Conservation (phyloP, 805 yeast genomes). For the Candida corydali region DNA sequence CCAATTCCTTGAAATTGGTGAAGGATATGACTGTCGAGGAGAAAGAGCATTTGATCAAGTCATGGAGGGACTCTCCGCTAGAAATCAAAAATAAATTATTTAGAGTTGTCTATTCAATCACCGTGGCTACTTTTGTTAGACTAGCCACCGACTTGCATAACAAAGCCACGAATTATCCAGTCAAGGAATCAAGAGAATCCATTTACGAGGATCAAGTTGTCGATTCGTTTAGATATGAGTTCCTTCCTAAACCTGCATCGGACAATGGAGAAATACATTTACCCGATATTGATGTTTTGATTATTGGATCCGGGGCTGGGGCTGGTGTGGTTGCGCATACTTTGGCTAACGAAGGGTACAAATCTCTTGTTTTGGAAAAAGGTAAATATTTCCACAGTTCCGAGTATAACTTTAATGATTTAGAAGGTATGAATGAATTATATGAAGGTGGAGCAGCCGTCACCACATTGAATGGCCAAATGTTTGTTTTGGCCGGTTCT, state of each 20-base stretch:
- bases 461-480: slow-evolving; percentile 27
- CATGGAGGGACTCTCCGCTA: slow-evolving; percentile 42
- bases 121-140: slow-evolving; percentile 21
- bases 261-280: slow-evolving; percentile 28
- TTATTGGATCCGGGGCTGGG: slow-evolving; percentile 52
- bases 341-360: slow-evolving; percentile 39
- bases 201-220: slow-evolving; percentile 25
- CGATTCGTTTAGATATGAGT: slow-evolving; percentile 24
- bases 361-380: slow-evolving; percentile 46
- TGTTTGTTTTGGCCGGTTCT: slow-evolving; percentile 44
- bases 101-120: slow-evolving; percentile 22
- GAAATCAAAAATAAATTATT: slow-evolving; percentile 30
- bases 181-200: slow-evolving; percentile 22
- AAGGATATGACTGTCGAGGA: slow-evolving; percentile 36
- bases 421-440: slow-evolving; percentile 28
- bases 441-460: slow-evolving; percentile 40
- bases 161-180: slow-evolving; percentile 37
- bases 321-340: slow-evolving; percentile 51
- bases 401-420: slow-evolving; percentile 35
- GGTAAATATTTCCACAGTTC: slow-evolving; percentile 38
- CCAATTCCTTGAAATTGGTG: slow-evolving; percentile 28
- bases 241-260: slow-evolving; percentile 25
- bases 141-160: slow-evolving; percentile 30
- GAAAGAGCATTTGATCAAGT: slow-evolving; percentile 24
- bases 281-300: slow-evolving; percentile 39